A percentile compares a stretch with the other conserved stretches of the same genome.
phyloP scores from a whole-genome alignment of 2,329 filamentous ascomycete genomes.

The Paramyrothecium roridum region DNA sequence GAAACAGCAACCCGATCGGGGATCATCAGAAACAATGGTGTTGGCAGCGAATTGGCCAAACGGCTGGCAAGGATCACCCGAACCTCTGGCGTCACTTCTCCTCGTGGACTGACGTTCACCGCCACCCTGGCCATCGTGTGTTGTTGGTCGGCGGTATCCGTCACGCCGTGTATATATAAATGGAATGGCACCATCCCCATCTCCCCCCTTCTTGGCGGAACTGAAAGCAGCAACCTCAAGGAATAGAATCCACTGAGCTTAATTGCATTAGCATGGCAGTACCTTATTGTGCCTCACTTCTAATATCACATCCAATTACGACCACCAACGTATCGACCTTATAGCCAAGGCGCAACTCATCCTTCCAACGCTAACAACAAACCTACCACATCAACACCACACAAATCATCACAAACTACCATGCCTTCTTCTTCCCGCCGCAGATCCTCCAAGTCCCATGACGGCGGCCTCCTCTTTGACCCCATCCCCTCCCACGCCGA shows the following conservation, averaged over 20 bases:
- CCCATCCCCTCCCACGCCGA: slow-evolving; percentile 33
- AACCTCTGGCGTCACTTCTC: background rate
- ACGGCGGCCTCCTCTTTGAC: slow-evolving; percentile 14
- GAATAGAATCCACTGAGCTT: background rate
- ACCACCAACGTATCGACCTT: background rate
- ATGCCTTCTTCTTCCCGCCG: background rate
- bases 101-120: background rate
- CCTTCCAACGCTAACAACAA: too few species aligned
- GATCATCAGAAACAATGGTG: background rate
- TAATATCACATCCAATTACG: background rate
- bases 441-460: background rate
- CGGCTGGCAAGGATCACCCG: background rate
- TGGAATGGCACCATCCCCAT: too few species aligned
- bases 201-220: too few species aligned
- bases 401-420: background rate
- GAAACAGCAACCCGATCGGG: background rate
- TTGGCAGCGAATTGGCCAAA: background rate
- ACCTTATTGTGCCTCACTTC: background rate
- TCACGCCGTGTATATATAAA: background rate
- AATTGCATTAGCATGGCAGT: background rate
- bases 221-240: too few species aligned
- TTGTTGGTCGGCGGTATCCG: background rate
- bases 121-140: background rate
- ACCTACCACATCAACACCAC: background rate
- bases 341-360: background rate